A percentile compares a stretch with the other conserved stretches of the same genome.
Conservation (phyloP, 2,329 filamentous ascomycete species). For the Penicillium sp. region DNA sequence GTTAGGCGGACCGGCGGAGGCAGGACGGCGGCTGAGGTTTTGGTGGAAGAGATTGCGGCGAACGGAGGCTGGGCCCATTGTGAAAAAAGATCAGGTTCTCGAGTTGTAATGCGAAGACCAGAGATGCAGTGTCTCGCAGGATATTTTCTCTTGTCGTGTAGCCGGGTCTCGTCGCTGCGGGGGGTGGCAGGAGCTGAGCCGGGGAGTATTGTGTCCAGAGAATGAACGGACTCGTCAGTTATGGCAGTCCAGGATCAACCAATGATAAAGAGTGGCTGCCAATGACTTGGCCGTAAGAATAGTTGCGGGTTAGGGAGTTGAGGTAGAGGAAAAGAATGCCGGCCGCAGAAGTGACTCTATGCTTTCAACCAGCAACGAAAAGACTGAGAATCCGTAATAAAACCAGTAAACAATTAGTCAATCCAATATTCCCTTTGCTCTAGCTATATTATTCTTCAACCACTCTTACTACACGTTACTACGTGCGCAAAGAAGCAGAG, state of each 20-base stretch:
- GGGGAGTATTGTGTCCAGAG: neutral
- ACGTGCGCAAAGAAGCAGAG: neutral
- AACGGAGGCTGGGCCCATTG: constrained; percentile 36
- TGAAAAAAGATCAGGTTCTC: neutral
- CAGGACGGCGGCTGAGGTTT: constrained; percentile 44
- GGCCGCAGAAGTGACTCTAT: neutral
- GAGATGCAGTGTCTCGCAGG: neutral
- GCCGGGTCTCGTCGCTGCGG: neutral
- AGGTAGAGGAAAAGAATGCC: neutral
- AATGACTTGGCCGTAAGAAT: neutral
- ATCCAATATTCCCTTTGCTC: neutral
- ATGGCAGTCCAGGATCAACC: neutral
- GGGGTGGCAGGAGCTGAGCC: neutral
- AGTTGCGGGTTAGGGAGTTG: neutral
- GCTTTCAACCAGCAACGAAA: neutral
- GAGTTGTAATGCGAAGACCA: neutral
- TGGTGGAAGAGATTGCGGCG: constrained; percentile 47
- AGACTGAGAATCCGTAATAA: neutral
- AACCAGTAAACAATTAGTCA: neutral
- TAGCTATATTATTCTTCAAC: neutral
- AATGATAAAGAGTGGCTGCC: neutral
- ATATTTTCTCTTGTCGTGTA: neutral
- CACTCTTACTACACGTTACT: neutral
- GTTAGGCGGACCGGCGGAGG: constrained; percentile 29
- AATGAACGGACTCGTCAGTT: neutral